These are phyloP conservation scores for Aspergillus felis DNA, from an alignment of 2,329 filamentous ascomycete genomes.

Conservation along the genomic window DNA sequence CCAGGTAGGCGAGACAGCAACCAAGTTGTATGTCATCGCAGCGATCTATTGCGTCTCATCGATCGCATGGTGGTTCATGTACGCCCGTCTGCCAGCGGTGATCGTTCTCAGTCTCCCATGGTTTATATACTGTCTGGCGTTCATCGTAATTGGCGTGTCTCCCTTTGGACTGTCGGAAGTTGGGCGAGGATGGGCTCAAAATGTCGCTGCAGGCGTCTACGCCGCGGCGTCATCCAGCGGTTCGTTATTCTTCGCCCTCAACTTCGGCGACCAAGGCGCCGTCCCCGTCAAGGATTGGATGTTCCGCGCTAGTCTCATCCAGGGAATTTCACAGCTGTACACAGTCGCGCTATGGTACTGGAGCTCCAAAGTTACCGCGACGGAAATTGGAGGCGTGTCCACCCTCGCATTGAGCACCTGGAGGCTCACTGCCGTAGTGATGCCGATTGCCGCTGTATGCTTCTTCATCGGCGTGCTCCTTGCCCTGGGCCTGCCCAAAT, in stretches of 20 bases:
- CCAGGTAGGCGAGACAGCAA: slow-evolving; percentile 55
- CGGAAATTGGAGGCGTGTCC: slow-evolving; percentile 6
- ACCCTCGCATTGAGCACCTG: not conserved
- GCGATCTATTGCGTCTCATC: slow-evolving; percentile 57
- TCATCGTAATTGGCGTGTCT: slow-evolving; percentile 57
- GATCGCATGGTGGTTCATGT: slow-evolving; percentile 59
- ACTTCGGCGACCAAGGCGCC: slow-evolving; percentile 62
- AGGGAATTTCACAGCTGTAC: slow-evolving; percentile 63
- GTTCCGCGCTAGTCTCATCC: slow-evolving; percentile 62
- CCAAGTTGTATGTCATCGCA: slow-evolving; percentile 57
- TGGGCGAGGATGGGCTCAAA: slow-evolving; percentile 52
- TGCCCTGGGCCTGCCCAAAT: slow-evolving; percentile 58
- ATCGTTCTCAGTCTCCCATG: slow-evolving; percentile 57
- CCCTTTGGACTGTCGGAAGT: slow-evolving; percentile 44
- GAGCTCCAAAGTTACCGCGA: slow-evolving; percentile 52
- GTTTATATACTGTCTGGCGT: slow-evolving; percentile 59
- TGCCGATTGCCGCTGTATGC: slow-evolving; percentile 54
- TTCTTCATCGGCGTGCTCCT: slow-evolving; percentile 53
- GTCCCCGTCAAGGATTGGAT: slow-evolving; percentile 61
- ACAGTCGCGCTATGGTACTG: slow-evolving; percentile 63
- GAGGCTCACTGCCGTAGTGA: slow-evolving; percentile 47
- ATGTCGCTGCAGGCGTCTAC: slow-evolving; percentile 58
- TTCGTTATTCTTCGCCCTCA: slow-evolving; percentile 62
- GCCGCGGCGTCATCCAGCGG: slow-evolving; percentile 59
- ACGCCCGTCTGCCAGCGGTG: slow-evolving; percentile 54